These are phyloP conservation scores for Urostyla sp. DNA, from an alignment of 73 alveolate genomes.

Conservation along the genomic window DNA sequence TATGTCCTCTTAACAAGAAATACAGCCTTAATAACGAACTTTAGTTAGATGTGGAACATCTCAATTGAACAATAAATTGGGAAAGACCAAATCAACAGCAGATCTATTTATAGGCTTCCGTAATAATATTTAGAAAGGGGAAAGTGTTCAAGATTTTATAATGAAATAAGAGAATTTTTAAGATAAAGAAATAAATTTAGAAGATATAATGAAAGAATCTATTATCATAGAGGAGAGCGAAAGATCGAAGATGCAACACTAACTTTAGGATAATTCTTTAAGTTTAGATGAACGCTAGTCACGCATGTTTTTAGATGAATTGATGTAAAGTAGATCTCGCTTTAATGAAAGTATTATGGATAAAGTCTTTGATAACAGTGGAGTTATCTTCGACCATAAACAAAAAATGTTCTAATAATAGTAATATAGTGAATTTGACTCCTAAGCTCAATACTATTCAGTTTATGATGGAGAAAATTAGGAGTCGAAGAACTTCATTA, in stretches of 20 bases:
- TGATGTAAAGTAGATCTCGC: slow-evolving; percentile 8
- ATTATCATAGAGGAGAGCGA: slow-evolving; percentile 1
- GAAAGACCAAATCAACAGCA: slow-evolving; percentile 39
- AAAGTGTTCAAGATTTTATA: slow-evolving; percentile 12
- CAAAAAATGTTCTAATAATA: neutral
- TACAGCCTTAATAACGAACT: slow-evolving; percentile 9
- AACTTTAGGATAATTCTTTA: slow-evolving; percentile 2
- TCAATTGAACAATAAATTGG: slow-evolving; percentile 16
- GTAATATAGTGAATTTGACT: neutral
- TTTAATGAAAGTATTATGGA: slow-evolving; percentile 9
- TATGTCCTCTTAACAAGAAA: slow-evolving; percentile 6
- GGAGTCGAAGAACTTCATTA: slow-evolving; percentile 5
- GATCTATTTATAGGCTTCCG: slow-evolving; percentile 31
- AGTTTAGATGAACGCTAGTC: slow-evolving; percentile 11
- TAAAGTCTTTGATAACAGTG: slow-evolving; percentile 9
- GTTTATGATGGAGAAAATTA: neutral
- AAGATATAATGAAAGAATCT: slow-evolving; percentile 35
- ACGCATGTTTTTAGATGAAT: neutral
- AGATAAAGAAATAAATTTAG: slow-evolving; percentile 1
- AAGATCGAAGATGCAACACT: neutral
- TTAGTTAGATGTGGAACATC: slow-evolving; percentile 37
- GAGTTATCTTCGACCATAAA: slow-evolving; percentile 14
- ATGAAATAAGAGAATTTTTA: neutral
- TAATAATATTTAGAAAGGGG: slow-evolving; percentile 13
- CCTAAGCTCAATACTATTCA: neutral